These are phyloP conservation scores for Beverwykella pulmonaria DNA, from an alignment of 495 filamentous ascomycete species.

Conservation along the genomic window DNA sequence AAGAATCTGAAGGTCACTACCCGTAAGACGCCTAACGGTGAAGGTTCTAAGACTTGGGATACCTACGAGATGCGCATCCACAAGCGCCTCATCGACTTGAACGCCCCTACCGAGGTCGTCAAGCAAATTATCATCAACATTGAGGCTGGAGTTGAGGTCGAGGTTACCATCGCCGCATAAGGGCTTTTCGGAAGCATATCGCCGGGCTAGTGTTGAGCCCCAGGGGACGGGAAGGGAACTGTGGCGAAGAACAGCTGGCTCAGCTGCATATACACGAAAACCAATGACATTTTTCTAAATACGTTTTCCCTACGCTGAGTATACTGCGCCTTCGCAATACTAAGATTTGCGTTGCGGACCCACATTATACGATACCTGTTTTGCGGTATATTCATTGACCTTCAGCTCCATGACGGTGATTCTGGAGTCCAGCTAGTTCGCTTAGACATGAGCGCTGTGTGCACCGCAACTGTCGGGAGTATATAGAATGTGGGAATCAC, in stretches of 20 bases:
- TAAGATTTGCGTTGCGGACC: no score
- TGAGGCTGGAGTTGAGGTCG: slow-evolving; percentile 99
- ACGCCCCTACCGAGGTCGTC: slow-evolving; percentile 97
- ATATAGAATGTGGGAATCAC: no score
- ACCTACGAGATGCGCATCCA: slow-evolving; percentile 99
- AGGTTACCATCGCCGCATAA: slow-evolving; percentile 99
- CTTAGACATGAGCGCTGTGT: no score
- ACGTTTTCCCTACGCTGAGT: no score
- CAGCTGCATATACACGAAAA: background rate
- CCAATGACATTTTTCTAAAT: no score
- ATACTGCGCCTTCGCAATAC: no score
- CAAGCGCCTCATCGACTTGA: slow-evolving; percentile 95
- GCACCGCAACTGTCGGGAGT: no score
- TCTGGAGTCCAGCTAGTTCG: no score
- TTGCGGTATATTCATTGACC: no score
- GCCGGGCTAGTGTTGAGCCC: background rate
- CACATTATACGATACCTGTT: no score
- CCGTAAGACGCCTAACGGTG: slow-evolving; percentile 95
- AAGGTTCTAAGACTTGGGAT: slow-evolving; percentile 99
- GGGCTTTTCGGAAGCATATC: background rate
- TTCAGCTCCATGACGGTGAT: no score
- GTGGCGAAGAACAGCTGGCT: background rate
- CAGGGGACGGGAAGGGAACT: background rate
- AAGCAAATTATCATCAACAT: slow-evolving; percentile 99
- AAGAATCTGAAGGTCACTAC: slow-evolving; percentile 96